These are phyloP conservation scores for Limnanthes douglasii DNA, from an alignment of 345 rosid genomes.

Conservation along the genomic window DNA sequence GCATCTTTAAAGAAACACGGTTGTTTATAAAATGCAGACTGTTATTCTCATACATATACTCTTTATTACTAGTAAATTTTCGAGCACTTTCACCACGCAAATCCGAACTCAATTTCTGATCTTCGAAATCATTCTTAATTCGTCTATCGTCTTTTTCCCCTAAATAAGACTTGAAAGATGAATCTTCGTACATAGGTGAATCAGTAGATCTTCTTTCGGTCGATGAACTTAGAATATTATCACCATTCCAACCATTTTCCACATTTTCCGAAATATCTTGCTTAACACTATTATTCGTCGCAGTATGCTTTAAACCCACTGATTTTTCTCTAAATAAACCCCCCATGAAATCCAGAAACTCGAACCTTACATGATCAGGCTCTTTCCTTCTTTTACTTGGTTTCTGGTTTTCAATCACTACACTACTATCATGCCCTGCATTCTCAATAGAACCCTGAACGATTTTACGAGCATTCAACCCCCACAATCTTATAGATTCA, in stretches of 20 bases:
- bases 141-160: slow-evolving; percentile 14
- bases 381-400: slow-evolving; percentile 31
- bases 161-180: slow-evolving; percentile 8
- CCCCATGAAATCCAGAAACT: slow-evolving; percentile 18
- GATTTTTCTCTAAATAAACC: slow-evolving; percentile 22
- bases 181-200: slow-evolving; percentile 11
- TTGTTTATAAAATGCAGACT: slow-evolving; percentile 16
- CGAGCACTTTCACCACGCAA: slow-evolving; percentile 9
- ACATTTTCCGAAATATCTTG: slow-evolving; percentile 9
- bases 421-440: too few species aligned
- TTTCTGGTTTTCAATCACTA: too few species aligned
- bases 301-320: slow-evolving; percentile 17
- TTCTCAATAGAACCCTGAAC: too few species aligned
- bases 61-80: slow-evolving; percentile 15
- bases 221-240: slow-evolving; percentile 7
- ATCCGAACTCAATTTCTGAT: slow-evolving; percentile 8
- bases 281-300: slow-evolving; percentile 22
- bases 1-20: slow-evolving; percentile 11
- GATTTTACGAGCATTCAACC: slow-evolving; percentile 20
- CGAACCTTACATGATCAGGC: slow-evolving; percentile 17
- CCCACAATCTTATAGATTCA: slow-evolving; percentile 23
- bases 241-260: slow-evolving; percentile 14
- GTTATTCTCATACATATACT: slow-evolving; percentile 11
- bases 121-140: slow-evolving; percentile 6
- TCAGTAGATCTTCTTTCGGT: slow-evolving; percentile 7